Percentiles rank a stretch among this genome's conserved stretches.
Evolutionary conservation across 2,329 filamentous ascomycete species (phyloP).

Genomic region (Aspergillus sp.): DNA sequence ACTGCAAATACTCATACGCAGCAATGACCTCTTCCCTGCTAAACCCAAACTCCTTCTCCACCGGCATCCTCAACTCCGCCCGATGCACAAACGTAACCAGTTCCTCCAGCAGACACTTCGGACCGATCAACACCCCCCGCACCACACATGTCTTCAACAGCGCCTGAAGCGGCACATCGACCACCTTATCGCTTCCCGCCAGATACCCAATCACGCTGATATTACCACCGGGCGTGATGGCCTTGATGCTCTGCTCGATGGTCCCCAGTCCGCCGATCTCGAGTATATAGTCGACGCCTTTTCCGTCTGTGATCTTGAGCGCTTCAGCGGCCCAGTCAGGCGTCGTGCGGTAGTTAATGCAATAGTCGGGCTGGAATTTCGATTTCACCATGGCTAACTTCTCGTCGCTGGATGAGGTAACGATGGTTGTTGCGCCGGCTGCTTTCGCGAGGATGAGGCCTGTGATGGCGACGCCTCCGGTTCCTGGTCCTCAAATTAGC

Average conservation of each 20-base stretch:
- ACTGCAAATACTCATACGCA: conserved; percentile 24
- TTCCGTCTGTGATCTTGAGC: conserved; percentile 34
- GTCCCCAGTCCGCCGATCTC: conserved; percentile 45
- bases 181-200: neutral
- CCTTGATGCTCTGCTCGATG: conserved; percentile 30
- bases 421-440: neutral
- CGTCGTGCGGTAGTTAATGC: neutral
- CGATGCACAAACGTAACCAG: neutral
- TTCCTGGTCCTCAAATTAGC: neutral
- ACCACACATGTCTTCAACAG: neutral
- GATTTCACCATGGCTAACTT: neutral
- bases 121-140: neutral
- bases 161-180: neutral
- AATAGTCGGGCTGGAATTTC: neutral
- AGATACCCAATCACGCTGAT: conserved; percentile 15
- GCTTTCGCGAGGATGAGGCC: neutral
- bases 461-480: neutral
- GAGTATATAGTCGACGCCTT: conserved; percentile 43
- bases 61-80: neutral
- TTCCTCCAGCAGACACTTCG: neutral
- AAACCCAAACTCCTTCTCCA: neutral
- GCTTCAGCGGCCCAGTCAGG: neutral
- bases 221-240: conserved; percentile 3
- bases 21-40: conserved; percentile 24
- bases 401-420: neutral